Evolutionary conservation across 805 yeast genomes (phyloP), one percentile per base, ranked within the genome.

Genomic region (Monosporozyma aerobia): DNA sequence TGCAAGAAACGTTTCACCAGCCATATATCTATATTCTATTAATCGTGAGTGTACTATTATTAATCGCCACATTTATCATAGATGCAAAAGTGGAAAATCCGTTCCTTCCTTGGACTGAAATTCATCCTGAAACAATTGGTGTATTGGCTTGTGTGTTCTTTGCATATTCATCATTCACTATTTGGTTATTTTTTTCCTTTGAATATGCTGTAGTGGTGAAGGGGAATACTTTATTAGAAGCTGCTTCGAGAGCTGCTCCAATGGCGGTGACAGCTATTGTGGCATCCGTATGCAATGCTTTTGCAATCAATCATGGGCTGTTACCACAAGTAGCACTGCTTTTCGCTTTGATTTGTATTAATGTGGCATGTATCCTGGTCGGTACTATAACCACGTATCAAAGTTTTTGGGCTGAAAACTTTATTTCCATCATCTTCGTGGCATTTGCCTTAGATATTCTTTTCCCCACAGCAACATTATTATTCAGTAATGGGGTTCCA

Each of bases 391-490:
- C 86, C 0, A 73, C 74, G 2, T 57, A 73, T 48, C 83, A 82
- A 61, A 69, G 75, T 0, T 83, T 74, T 62, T 83, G 82, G 78
- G 73, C 76, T 11, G 73, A 77, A 48, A 65, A 78, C 4, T 77
- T 84, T 63, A 79, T 81, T 2, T 72, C 79, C 16, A 65, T 73
- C 61, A 60, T 80, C 29, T 64, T 82, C 13, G 72, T 77, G 11
- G 75, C 81, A 1, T 80, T 79, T 74, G 90, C 85, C 1, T 81
- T 83, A 85, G 88, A 83, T 62, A 71, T 80, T 63, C 76, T 81
- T 50, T 83, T 82, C 65, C 89, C 89, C 0, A 80, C 87, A 1
- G 84, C 83, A 1, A 76, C 85, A 1, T 73, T 83, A 51, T 70
- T 81, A 22, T 63, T 83, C 39, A 74, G 81, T 5, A 76, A 78